Evolutionary conservation across 2,329 filamentous ascomycete species (phyloP), one percentile per base, ranked within the genome.

Genomic region (Ophiostoma montium): DNA sequence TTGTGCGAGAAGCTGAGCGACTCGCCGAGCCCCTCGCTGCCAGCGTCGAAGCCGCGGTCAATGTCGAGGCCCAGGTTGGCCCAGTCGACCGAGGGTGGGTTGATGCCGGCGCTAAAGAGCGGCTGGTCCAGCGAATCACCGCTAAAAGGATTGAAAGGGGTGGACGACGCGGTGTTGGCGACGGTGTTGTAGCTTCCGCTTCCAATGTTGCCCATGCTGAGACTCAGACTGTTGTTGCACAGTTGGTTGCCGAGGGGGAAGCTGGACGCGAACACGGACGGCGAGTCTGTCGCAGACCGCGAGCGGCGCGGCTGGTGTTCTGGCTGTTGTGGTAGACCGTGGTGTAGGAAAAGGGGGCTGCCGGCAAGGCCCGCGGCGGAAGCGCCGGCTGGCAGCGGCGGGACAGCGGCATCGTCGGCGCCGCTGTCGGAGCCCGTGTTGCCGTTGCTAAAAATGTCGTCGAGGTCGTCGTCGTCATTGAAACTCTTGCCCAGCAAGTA

Each of bases 241-340:
- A 81, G 65, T 49, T 72, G 69, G 45, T 32, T 18, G 43, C n/a
- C n/a, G 33, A 52, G 53, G 2, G 50, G 50, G 11, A 51, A 53
- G 45, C 48, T 52, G 53, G 41, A 41, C 46, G 72, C 67, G 50
- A 80, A 70, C 60, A 78, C 66, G 32, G 76, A 62, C 7, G 79
- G 78, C 8, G 79, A 82, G 3, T 75, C 68, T 19, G 77, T 71
- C 58, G 80, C 78, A 8, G 78, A 82, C 57, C 77, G 78, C 55
- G 76, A 70, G 54, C 70, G 70, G 50, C 75, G 73, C 55, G 71
- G 70, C 47, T 62, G 39, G 7, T 42, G 23, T 8, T 27, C 5
- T 27, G 23, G 23, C 23, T 27, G 23, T 8, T 27, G 23, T 27
- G 4, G 23, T 8, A 27, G 23, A 8, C 5, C 5, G 5, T 27